phyloP scores from a whole-genome alignment of 192 early-diverging fungal species.

The Coemansia sp. region DNA sequence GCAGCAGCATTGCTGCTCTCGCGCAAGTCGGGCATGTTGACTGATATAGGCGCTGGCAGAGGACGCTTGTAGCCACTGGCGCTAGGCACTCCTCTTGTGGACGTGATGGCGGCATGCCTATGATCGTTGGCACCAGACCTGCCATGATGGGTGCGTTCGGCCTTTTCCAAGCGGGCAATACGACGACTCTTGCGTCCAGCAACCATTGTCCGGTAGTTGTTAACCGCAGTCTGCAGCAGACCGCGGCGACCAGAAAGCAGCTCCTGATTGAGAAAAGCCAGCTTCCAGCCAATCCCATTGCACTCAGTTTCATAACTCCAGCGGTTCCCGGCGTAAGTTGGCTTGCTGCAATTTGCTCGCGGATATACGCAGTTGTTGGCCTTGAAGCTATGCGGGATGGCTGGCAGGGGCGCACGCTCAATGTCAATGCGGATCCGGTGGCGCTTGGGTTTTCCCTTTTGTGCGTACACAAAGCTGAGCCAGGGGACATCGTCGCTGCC shows the following conservation, averaged over 20 bases:
- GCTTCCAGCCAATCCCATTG: slow-evolving; percentile 81
- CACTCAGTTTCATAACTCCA: slow-evolving; percentile 83
- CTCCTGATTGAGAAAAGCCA: slow-evolving; percentile 70
- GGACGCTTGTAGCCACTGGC: slow-evolving; percentile 6
- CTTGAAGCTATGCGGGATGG: slow-evolving; percentile 60
- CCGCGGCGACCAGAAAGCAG: slow-evolving; percentile 66
- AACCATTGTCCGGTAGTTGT: slow-evolving; percentile 69
- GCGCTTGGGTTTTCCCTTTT: slow-evolving; percentile 58
- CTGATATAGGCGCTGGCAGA: background rate
- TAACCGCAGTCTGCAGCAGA: slow-evolving; percentile 79
- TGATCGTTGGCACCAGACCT: too few species aligned
- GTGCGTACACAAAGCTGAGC: slow-evolving; percentile 43
- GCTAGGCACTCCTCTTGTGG: too few species aligned
- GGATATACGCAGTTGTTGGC: slow-evolving; percentile 80
- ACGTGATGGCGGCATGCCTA: too few species aligned
- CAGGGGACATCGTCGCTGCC: slow-evolving; percentile 27
- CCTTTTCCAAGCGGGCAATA: slow-evolving; percentile 69
- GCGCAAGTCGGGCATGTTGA: background rate
- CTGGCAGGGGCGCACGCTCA: slow-evolving; percentile 47
- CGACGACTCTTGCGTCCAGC: slow-evolving; percentile 69
- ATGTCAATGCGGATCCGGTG: slow-evolving; percentile 73
- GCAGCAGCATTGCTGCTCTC: background rate
- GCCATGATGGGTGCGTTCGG: slow-evolving; percentile 11
- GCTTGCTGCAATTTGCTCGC: slow-evolving; percentile 61
- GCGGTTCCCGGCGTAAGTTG: slow-evolving; percentile 73